phyloP scores from a whole-genome alignment of 805 yeast species.

The Metschnikowia peoriensis region DNA sequence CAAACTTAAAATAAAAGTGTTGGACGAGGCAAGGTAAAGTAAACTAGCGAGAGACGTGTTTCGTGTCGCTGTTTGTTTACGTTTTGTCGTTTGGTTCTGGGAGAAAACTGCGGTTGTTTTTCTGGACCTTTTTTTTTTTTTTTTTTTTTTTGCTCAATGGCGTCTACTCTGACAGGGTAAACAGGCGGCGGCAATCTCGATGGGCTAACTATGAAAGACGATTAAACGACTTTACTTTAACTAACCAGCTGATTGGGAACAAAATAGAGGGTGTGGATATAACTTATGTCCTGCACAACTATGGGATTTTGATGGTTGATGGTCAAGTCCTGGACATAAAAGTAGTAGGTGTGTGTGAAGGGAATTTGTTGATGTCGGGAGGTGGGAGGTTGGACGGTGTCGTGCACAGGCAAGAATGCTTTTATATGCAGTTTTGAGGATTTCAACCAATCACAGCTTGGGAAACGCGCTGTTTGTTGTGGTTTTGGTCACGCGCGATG shows the following conservation, averaged over 20 bases:
- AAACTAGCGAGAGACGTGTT: conserved; percentile 6
- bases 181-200: conserved; percentile 5
- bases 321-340: conserved; percentile 23
- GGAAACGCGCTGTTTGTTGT: conserved; percentile 3
- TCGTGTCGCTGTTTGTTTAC: conserved; percentile 10
- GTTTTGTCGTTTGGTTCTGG: neutral
- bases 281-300: conserved; percentile 22
- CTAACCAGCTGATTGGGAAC: conserved; percentile 2
- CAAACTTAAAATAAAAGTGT: neutral
- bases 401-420: conserved; percentile 15
- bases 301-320: conserved; percentile 7
- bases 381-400: conserved; percentile 14
- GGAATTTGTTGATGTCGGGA: conserved; percentile 18
- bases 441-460: conserved; percentile 8
- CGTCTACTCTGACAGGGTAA: conserved; percentile 6
- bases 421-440: conserved; percentile 8
- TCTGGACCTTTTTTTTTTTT: neutral
- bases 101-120: neutral
- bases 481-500: conserved; percentile 8
- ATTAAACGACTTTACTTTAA: neutral
- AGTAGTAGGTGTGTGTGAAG: conserved; percentile 24
- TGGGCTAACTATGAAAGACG: neutral
- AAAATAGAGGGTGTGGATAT: conserved; percentile 21
- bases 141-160: conserved; percentile 2
- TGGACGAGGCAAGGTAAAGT: neutral